Evolutionary conservation across 106 monocot genomes (phyloP), one percentile per base, ranked within the genome.

Genomic region (Acanthochlamys bracteata): DNA sequence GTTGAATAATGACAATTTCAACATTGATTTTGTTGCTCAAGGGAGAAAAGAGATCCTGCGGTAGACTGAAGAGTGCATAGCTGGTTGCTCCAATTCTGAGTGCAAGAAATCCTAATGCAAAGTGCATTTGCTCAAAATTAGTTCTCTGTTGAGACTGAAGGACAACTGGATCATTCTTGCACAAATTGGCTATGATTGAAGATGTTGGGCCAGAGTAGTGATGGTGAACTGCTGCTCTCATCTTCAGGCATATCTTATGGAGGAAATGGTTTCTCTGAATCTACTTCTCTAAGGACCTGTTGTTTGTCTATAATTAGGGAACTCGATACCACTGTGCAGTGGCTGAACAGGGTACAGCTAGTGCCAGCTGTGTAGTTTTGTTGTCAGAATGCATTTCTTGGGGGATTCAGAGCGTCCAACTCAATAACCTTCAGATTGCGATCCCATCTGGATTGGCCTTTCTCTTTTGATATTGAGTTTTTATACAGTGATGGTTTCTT

Each of bases 81-180:
- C 60, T 83, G 66, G 77, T 83, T 70, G 65, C 76, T 12, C 78
- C 92, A 67, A 75, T 83, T 74, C 74, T 99, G 41, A 61, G 58
- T 10, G 60, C 68, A 66, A 85, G 61, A 71, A 85, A 92, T 75
- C 81, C 79, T 43, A 55, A 61, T 66, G 61, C 81, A 47, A 79
- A 56, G 66, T 86, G 79, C 52, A 55, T 89, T 61, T 81, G 78
- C 66, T 99, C 92, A 88, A 99, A 99, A 61, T 65, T 89, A 57
- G 65, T 83, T 55, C 33, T 88, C 46, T 66, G 80, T 72, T 61
- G 66, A 43, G 24, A 47, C 57, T 12, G 65, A 67, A 24, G 55
- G 52, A 43, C 67, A 74, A 64, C 21, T 61, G 9, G 20, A 83
- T 73, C 59, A 64, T 24, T 53, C 74, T 55, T 71, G 76, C 51